Conservation (phyloP, 805 yeast genomes). For the Starmerella scarabaei region DNA sequence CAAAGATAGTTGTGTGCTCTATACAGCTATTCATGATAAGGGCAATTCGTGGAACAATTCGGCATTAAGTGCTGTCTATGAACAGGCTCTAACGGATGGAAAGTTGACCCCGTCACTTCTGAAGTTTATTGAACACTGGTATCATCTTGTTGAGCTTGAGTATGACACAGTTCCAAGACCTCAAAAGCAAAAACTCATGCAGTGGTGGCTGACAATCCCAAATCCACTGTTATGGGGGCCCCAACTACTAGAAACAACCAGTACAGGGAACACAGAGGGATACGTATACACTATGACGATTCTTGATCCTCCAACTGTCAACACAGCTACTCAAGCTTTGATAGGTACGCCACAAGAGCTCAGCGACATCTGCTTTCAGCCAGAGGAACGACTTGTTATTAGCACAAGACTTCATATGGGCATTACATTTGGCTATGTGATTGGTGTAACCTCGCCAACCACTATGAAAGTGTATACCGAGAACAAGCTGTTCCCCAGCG, state of each 20-base stretch:
- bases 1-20: slow-evolving; percentile 21
- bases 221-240: slow-evolving; percentile 5
- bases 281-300: background rate
- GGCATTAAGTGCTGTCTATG: slow-evolving; percentile 3
- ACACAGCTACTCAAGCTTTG: background rate
- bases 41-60: slow-evolving; percentile 6
- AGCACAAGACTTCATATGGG: slow-evolving; percentile 19
- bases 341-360: too few relatives aligned
- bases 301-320: background rate
- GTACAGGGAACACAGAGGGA: background rate
- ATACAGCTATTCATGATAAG: slow-evolving; percentile 15
- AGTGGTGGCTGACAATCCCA: slow-evolving; percentile 26
- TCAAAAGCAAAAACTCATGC: slow-evolving; percentile 32
- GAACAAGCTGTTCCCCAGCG: slow-evolving; percentile 6
- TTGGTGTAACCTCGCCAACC: background rate
- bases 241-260: background rate
- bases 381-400: slow-evolving; percentile 8
- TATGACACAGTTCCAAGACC: slow-evolving; percentile 54
- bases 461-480: slow-evolving; percentile 1
- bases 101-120: slow-evolving; percentile 31
- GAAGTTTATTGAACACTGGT: slow-evolving; percentile 62
- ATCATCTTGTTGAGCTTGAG: slow-evolving; percentile 56
- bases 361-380: background rate
- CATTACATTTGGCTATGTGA: slow-evolving; percentile 9
- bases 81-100: slow-evolving; percentile 3